These are phyloP conservation scores for Chaetothyriales sp. DNA, from an alignment of 2,329 filamentous ascomycete genomes.

Conservation along the genomic window DNA sequence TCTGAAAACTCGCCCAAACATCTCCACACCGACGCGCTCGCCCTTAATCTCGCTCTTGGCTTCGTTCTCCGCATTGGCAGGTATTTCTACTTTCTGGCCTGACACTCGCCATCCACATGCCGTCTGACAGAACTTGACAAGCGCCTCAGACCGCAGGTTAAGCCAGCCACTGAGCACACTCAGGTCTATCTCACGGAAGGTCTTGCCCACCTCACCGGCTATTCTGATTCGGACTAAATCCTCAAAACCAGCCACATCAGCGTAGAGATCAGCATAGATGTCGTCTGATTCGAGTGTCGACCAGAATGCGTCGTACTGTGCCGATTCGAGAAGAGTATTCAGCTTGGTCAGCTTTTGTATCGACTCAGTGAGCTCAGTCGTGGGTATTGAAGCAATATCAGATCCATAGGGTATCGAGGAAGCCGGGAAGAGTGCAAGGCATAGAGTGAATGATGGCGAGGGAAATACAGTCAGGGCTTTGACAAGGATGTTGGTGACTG, in stretches of 20 bases:
- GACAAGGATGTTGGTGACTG: conserved; percentile 97
- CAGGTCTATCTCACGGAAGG: conserved; percentile 59
- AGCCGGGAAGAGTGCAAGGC: conserved; percentile 83
- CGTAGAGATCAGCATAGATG: conserved; percentile 86
- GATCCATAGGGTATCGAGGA: conserved; percentile 55
- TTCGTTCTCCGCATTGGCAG: conserved; percentile 93
- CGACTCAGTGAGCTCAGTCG: conserved; percentile 60
- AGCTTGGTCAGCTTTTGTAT: conserved; percentile 74
- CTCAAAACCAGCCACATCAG: conserved; percentile 90
- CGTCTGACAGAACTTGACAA: conserved; percentile 67
- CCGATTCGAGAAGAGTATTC: conserved; percentile 75
- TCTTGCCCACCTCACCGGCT: conserved; percentile 69
- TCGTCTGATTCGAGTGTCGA: conserved; percentile 82
- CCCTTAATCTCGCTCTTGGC: conserved; percentile 89
- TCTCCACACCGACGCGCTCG: conserved; percentile 61
- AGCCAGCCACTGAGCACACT: conserved; percentile 62
- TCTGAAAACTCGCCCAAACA: conserved; percentile 54
- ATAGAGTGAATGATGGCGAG: conserved; percentile 84
- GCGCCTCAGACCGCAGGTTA: conserved; percentile 50
- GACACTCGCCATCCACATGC: conserved; percentile 80
- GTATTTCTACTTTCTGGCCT: conserved; percentile 54
- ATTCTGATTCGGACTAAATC: conserved; percentile 84
- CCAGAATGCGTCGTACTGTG: conserved; percentile 90
- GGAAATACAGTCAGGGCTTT: conserved; percentile 97
- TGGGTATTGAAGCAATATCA: conserved; percentile 29